These are phyloP conservation scores for Babesia caballi DNA, from an alignment of 169 alveolate species.

Conservation along the genomic window DNA sequence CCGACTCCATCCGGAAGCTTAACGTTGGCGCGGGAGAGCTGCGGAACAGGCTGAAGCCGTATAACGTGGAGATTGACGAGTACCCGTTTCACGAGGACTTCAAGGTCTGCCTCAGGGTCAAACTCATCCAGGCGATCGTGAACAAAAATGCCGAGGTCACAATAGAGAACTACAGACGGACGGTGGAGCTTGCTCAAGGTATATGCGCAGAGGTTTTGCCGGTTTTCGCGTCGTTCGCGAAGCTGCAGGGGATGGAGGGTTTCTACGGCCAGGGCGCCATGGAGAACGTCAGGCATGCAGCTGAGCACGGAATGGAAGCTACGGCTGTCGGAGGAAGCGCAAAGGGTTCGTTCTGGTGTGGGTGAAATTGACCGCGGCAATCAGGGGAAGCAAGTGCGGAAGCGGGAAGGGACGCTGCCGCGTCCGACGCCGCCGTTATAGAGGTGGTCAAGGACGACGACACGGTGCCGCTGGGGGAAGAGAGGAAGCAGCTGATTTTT, in stretches of 20 bases:
- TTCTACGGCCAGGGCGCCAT: slow-evolving; percentile 20
- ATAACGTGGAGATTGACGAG: slow-evolving; percentile 20
- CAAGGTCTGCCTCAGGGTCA: slow-evolving; percentile 11
- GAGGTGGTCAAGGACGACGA: slow-evolving; percentile 30
- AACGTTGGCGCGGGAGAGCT: slow-evolving; percentile 21
- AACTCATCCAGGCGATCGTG: slow-evolving; percentile 28
- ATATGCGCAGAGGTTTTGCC: slow-evolving; percentile 2
- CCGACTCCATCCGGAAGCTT: slow-evolving; percentile 33
- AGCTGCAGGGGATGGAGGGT: slow-evolving; percentile 15
- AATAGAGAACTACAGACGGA: slow-evolving; percentile 12
- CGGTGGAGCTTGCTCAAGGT: not conserved
- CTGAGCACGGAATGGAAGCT: slow-evolving; percentile 37
- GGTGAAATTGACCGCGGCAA: not conserved
- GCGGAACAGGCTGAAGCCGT: slow-evolving; percentile 1
- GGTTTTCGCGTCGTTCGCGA: slow-evolving; percentile 26
- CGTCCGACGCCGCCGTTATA: not conserved
- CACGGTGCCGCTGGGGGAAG: slow-evolving; percentile 4
- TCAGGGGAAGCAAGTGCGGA: not conserved
- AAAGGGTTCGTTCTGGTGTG: not conserved
- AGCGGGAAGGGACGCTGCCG: not conserved
- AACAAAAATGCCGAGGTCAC: slow-evolving; percentile 14
- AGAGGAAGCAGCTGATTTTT: not conserved
- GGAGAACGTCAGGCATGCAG: slow-evolving; percentile 31
- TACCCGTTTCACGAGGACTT: slow-evolving; percentile 39
- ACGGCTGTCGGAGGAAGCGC: not conserved